phyloP scores from a whole-genome alignment of 305 asterid genomes.

The Solanum hybrid region DNA sequence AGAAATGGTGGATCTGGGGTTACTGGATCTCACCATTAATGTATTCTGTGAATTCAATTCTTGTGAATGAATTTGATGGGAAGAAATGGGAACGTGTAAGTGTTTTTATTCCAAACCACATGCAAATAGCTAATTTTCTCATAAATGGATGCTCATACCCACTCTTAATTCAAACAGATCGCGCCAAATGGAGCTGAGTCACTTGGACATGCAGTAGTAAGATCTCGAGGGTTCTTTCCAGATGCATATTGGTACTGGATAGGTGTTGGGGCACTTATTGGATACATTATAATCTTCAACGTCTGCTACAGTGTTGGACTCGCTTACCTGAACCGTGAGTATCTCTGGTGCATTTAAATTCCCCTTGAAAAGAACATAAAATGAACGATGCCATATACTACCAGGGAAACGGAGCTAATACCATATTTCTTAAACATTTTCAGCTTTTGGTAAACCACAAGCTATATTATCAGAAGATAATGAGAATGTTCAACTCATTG shows the following conservation, averaged over 20 bases:
- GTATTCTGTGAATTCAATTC: background rate
- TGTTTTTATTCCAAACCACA: background rate
- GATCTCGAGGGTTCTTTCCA: conserved; percentile 47
- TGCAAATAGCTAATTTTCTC: background rate
- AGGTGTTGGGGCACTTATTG: conserved; percentile 40
- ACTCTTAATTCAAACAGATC: background rate
- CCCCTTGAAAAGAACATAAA: background rate
- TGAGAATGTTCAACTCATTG: background rate
- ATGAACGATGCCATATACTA: background rate
- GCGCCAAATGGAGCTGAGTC: background rate
- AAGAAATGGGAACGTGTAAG: conserved; percentile 53
- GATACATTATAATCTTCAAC: conserved; percentile 37
- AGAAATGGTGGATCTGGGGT: background rate
- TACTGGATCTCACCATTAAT: background rate
- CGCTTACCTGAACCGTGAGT: conserved; percentile 46
- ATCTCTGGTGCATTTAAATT: background rate
- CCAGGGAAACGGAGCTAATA: background rate
- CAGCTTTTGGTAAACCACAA: conserved; percentile 43
- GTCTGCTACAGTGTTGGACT: conserved; percentile 22
- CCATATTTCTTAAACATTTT: background rate
- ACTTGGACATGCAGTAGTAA: conserved; percentile 28
- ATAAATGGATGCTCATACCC: background rate
- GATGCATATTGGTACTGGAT: conserved; percentile 62
- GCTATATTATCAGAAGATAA: conserved; percentile 11
- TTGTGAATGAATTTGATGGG: background rate